Evolutionary conservation across 306 rosid species (phyloP).

Genomic region (Vigna reflexopilosa): DNA sequence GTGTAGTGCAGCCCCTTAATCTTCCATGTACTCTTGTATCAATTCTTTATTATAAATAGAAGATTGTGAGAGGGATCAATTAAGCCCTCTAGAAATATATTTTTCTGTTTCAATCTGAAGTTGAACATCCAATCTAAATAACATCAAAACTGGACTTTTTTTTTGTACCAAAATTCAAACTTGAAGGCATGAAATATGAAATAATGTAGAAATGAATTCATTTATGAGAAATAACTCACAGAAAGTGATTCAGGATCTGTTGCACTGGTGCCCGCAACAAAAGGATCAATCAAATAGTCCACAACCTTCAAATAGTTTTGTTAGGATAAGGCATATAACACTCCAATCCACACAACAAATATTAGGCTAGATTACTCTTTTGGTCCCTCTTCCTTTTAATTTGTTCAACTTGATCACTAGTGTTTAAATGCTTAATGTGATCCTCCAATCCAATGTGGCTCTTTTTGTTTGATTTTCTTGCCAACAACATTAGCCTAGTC

Average conservation of each 20-base stretch:
- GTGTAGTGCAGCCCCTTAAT: too few species aligned
- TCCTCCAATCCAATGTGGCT: neutral
- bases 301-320: constrained; percentile 67
- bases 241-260: constrained; percentile 95
- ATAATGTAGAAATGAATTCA: constrained; percentile 28
- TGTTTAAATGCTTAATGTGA: neutral
- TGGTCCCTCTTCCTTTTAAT: neutral
- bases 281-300: constrained; percentile 91
- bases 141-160: neutral
- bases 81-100: too few species aligned
- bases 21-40: too few species aligned
- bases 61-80: too few species aligned
- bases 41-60: too few species aligned
- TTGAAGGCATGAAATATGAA: constrained; percentile 16
- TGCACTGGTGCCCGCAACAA: constrained; percentile 90
- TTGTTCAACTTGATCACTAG: neutral
- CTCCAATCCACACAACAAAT: constrained; percentile 29
- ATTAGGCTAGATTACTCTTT: neutral
- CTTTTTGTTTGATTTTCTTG: neutral
- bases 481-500: neutral
- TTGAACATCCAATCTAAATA: constrained; percentile 21
- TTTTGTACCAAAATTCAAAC: neutral
- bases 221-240: constrained; percentile 65
- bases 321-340: constrained; percentile 10
- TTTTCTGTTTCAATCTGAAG: too few species aligned